Evolutionary conservation across 257 asterid species (phyloP).

Genomic region (Plantago major): DNA sequence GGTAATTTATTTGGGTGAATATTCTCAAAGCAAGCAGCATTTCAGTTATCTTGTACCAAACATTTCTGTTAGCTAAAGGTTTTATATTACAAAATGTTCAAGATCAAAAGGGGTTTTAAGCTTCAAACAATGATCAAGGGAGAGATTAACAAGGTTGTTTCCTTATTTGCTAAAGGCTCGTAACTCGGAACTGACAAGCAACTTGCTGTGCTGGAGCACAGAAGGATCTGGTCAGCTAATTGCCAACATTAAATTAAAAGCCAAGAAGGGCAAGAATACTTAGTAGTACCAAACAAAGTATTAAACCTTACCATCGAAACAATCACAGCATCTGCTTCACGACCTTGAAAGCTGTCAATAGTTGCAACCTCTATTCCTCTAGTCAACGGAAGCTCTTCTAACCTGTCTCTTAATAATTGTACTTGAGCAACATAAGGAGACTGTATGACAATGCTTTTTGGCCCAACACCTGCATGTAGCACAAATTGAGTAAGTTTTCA

Average conservation of each 20-base stretch:
- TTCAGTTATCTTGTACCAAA: too few species aligned
- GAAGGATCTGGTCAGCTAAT: background rate
- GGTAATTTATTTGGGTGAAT: too few species aligned
- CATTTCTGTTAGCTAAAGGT: background rate
- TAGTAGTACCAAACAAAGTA: background rate
- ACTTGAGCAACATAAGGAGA: conserved; percentile 99
- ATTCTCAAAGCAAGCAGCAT: too few species aligned
- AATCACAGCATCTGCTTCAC: conserved; percentile 95
- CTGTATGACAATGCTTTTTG: conserved; percentile 77
- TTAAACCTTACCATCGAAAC: conserved; percentile 73
- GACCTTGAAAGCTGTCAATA: conserved; percentile 96
- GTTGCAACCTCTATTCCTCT: conserved; percentile 84
- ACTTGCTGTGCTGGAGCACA: background rate
- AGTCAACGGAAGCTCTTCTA: conserved; percentile 70
- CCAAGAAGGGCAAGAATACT: conserved; percentile 6
- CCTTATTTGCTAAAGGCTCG: background rate
- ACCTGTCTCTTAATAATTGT: conserved; percentile 81
- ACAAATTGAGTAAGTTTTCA: conserved; percentile 16
- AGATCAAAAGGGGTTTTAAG: background rate
- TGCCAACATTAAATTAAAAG: conserved; percentile 5
- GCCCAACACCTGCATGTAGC: conserved; percentile 65
- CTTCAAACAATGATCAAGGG: background rate
- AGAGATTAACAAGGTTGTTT: background rate
- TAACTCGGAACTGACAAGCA: background rate
- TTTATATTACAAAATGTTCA: background rate